Base-by-base conservation (phyloP, 2,329 filamentous ascomycete species). In the Fusarium udum region DNA sequence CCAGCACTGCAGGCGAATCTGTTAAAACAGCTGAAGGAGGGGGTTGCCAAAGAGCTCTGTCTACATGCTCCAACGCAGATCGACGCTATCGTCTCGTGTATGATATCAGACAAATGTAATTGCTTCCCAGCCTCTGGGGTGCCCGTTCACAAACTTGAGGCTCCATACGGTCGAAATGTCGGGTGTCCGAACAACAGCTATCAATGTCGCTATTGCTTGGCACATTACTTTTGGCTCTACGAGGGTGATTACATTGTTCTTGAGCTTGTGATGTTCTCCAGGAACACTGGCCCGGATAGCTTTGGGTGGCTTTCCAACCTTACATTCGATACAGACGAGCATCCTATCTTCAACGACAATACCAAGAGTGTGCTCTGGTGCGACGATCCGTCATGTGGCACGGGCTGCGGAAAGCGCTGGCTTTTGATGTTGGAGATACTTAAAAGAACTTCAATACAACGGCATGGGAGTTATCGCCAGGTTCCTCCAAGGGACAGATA, bases 311-410 rank as follows among this genome's bases (percentile, higher is more conserved):
- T 71, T 20, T 45, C 57, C 1, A 69, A 52, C 8, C 37, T 69
- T 4, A 55, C 34, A 20, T 69, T 57, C 7, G 9, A 45, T 22
- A 16, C 11, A 0, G 15, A 20, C 3, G 7, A 39, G 8, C 22
- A 61, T 11, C 52, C 60, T 4, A 45, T 73, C 15, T 31, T 69
- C 3, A 57, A 68, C 9, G 26, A 63, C 2, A 48, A 16, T 9
- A 72, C 64, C 2, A 48, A 49, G 15, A 34, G 53, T 2, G 13
- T 72, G 10, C 64, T 73, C 1, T 69, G 57, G 69, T 73, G 64
- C 6, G 24, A 36, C 7, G 32, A 36, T 22, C 39, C 57, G 5
- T 45, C 53, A 5, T 73, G 69, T 31, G 43, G 36, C 14, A 72
- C 69, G 0, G 52, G 64, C 13, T 28, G 24, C 6, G 43, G 60